phyloP scores from a whole-genome alignment of 2,329 filamentous ascomycete species.

The Ophiostoma quercus region DNA sequence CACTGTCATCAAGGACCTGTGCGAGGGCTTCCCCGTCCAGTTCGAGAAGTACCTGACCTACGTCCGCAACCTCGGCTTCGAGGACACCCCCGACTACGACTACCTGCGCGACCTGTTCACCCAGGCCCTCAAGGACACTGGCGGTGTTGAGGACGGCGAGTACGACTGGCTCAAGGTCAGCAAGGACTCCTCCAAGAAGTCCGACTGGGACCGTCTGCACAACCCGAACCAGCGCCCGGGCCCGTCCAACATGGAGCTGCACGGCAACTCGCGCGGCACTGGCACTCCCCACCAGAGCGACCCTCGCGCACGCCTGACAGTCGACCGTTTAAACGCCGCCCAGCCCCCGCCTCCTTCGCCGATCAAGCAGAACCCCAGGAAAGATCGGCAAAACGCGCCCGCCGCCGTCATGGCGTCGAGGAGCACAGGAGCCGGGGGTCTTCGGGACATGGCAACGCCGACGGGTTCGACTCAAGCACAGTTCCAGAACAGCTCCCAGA shows the following conservation, averaged over 20 bases:
- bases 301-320: slow-evolving; percentile 61
- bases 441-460: slow-evolving; percentile 73
- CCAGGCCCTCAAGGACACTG: slow-evolving; percentile 87
- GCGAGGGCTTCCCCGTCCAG: slow-evolving; percentile 92
- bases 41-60: slow-evolving; percentile 98
- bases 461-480: slow-evolving; percentile 91
- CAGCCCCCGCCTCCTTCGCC: slow-evolving; percentile 84
- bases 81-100: slow-evolving; percentile 97
- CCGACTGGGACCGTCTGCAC: slow-evolving; percentile 73
- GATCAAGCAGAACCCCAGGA: slow-evolving; percentile 71
- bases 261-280: slow-evolving; percentile 65
- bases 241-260: slow-evolving; percentile 77
- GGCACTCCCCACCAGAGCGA: slow-evolving; percentile 54
- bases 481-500: slow-evolving; percentile 92
- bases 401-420: slow-evolving; percentile 70
- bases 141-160: slow-evolving; percentile 93
- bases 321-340: slow-evolving; percentile 88
- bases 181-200: slow-evolving; percentile 67
- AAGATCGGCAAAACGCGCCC: slow-evolving; percentile 70
- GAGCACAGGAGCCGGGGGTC: slow-evolving; percentile 66
- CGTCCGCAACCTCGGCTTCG: slow-evolving; percentile 94
- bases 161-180: slow-evolving; percentile 99
- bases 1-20: slow-evolving; percentile 92
- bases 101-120: slow-evolving; percentile 96
- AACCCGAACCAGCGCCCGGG: slow-evolving; percentile 73